These are phyloP conservation scores for Inga leiocalycina DNA, from an alignment of 306 rosid species.

Conservation along the genomic window DNA sequence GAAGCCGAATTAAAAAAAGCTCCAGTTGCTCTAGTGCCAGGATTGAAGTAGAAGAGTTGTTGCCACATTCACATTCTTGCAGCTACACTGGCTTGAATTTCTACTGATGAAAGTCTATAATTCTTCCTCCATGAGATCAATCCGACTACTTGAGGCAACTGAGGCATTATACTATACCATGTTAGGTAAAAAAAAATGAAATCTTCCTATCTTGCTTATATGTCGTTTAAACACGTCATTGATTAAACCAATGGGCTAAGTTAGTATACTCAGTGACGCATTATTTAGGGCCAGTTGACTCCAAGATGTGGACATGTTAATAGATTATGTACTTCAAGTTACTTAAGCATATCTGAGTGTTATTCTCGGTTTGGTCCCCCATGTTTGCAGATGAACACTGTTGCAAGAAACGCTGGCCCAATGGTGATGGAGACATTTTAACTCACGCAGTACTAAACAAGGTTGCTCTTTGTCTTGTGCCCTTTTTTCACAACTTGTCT, in stretches of 20 bases:
- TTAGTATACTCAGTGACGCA: not conserved
- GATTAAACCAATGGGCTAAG: not conserved
- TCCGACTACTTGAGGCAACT: slow-evolving; percentile 20
- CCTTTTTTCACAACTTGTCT: slow-evolving; percentile 43
- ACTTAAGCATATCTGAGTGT: slow-evolving; percentile 40
- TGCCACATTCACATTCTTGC: slow-evolving; percentile 53
- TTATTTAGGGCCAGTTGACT: slow-evolving; percentile 26
- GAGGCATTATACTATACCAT: slow-evolving; percentile 28
- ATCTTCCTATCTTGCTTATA: slow-evolving; percentile 5
- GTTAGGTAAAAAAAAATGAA: slow-evolving; percentile 37
- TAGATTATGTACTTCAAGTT: slow-evolving; percentile 28
- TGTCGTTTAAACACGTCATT: not conserved
- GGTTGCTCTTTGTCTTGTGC: slow-evolving; percentile 52
- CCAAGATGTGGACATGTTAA: slow-evolving; percentile 15
- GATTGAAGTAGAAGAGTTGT: slow-evolving; percentile 83
- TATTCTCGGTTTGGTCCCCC: slow-evolving; percentile 53
- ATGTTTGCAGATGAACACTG: slow-evolving; percentile 51
- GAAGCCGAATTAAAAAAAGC: slow-evolving; percentile 65
- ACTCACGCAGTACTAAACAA: slow-evolving; percentile 43
- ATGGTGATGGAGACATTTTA: slow-evolving; percentile 52
- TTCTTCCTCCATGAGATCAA: slow-evolving; percentile 19
- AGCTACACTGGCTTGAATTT: slow-evolving; percentile 57
- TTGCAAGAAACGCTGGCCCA: slow-evolving; percentile 40
- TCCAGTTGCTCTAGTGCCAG: slow-evolving; percentile 74
- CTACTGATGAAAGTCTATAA: slow-evolving; percentile 43